Percentiles rank a stretch among this genome's conserved stretches.
Conservation (phyloP, 345 rosid species). For the Ailanthus altissimus region DNA sequence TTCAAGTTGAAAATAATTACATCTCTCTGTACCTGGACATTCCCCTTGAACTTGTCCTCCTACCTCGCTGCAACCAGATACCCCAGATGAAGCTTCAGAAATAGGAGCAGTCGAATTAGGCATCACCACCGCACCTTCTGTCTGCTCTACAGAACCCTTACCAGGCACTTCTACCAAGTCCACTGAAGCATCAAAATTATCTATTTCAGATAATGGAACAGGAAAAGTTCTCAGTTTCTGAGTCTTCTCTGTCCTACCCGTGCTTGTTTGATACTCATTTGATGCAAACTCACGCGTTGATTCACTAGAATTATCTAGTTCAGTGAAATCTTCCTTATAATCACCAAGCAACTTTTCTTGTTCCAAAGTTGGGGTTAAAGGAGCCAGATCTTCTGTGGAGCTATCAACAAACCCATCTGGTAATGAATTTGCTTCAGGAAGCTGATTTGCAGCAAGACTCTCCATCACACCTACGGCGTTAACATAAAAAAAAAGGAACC, state of each 20-base stretch:
- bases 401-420: slow-evolving; percentile 94
- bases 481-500: slow-evolving; percentile 8
- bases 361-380: slow-evolving; percentile 44
- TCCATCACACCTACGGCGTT: slow-evolving; percentile 52
- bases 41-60: slow-evolving; percentile 40
- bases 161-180: slow-evolving; percentile 34
- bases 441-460: slow-evolving; percentile 56
- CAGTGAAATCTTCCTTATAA: slow-evolving; percentile 30
- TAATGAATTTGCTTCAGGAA: slow-evolving; percentile 87
- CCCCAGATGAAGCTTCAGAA: slow-evolving; percentile 30
- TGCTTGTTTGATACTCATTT: slow-evolving; percentile 31
- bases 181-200: slow-evolving; percentile 43
- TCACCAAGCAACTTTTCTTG: slow-evolving; percentile 43
- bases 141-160: slow-evolving; percentile 31
- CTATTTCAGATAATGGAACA: slow-evolving; percentile 58
- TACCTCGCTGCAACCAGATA: slow-evolving; percentile 34
- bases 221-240: slow-evolving; percentile 62
- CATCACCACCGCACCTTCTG: slow-evolving; percentile 22
- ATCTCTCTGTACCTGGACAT: slow-evolving; percentile 38
- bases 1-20: slow-evolving; percentile 39
- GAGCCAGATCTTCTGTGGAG: slow-evolving; percentile 54
- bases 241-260: slow-evolving; percentile 40
- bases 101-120: slow-evolving; percentile 23
- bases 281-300: slow-evolving; percentile 14
- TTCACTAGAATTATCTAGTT: slow-evolving; percentile 25